Evolutionary conservation across 2,329 filamentous ascomycete species (phyloP).

Genomic region (Aspergillus awamori): DNA sequence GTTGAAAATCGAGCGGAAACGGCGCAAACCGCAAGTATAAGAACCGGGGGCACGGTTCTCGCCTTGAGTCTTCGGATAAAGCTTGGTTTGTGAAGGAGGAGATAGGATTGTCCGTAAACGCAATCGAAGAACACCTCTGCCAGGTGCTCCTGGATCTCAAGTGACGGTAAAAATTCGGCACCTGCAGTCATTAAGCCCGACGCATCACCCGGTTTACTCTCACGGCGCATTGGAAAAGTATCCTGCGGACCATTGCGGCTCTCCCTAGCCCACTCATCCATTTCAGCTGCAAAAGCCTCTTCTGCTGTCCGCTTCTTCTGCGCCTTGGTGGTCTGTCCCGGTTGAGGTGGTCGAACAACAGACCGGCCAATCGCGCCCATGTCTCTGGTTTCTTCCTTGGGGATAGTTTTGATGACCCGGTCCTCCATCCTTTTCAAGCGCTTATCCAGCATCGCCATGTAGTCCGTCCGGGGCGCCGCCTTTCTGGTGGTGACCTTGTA

Average conservation of each 20-base stretch:
- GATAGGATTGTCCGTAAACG: conserved; percentile 93
- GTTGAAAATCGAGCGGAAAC: conserved; percentile 93
- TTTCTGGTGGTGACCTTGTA: conserved; percentile 97
- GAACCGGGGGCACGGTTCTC: conserved; percentile 80
- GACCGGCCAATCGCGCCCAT: conserved; percentile 73
- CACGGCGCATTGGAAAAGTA: conserved; percentile 56
- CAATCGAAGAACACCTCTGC: conserved; percentile 95
- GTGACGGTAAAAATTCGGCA: conserved; percentile 75
- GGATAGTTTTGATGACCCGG: conserved; percentile 91
- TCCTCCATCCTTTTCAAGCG: conserved; percentile 96
- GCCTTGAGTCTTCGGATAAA: conserved; percentile 83
- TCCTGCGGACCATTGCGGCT: conserved; percentile 55
- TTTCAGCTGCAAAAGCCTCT: conserved; percentile 80
- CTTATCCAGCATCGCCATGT: conserved; percentile 99
- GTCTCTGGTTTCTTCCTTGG: conserved; percentile 76
- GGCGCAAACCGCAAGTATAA: conserved; percentile 91
- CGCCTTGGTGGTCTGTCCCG: conserved; percentile 58
- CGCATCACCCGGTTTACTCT: conserved; percentile 70
- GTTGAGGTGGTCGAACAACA: conserved; percentile 78
- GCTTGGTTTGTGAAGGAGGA: conserved; percentile 92
- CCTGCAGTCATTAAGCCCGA: conserved; percentile 79
- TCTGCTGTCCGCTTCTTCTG: conserved; percentile 81
- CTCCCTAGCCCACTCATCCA: conserved; percentile 76
- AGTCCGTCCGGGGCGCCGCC: conserved; percentile 90
- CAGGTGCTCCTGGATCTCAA: conserved; percentile 89